A percentile compares a stretch with the other conserved stretches of the same genome.
Conservation (phyloP, 306 rosid species). For the Quercus bicolor region DNA sequence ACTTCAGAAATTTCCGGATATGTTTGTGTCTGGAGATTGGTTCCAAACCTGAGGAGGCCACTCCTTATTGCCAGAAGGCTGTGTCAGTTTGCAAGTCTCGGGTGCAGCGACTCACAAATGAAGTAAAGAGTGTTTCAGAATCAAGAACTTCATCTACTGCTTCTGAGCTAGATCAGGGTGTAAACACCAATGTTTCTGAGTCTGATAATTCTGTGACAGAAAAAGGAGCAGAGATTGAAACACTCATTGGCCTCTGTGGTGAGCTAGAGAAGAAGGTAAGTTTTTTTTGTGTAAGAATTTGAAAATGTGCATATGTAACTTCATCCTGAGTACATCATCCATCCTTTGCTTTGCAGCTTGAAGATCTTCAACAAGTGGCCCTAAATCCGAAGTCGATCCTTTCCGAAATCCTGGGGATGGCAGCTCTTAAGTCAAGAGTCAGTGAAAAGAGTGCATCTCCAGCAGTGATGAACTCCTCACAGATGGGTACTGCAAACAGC, state of each 20-base stretch:
- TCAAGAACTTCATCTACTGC: slow-evolving; percentile 37
- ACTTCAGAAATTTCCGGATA: slow-evolving; percentile 73
- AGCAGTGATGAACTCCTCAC: slow-evolving; percentile 49
- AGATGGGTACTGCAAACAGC: slow-evolving; percentile 52
- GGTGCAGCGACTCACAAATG: slow-evolving; percentile 53
- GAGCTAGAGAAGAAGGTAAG: slow-evolving; percentile 92
- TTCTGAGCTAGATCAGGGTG: slow-evolving; percentile 40
- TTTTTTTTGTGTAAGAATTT: not conserved
- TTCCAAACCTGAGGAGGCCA: slow-evolving; percentile 79
- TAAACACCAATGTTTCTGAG: slow-evolving; percentile 24
- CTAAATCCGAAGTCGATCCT: slow-evolving; percentile 74
- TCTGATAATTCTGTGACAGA: slow-evolving; percentile 39
- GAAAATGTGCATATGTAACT: not conserved
- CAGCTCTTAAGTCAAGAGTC: slow-evolving; percentile 49
- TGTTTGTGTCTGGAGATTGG: slow-evolving; percentile 88
- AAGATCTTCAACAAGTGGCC: slow-evolving; percentile 79
- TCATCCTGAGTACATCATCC: slow-evolving; percentile 6
- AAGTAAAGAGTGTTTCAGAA: slow-evolving; percentile 49
- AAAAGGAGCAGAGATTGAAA: slow-evolving; percentile 79
- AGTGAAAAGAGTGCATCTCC: slow-evolving; percentile 42
- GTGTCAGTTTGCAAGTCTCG: slow-evolving; percentile 73
- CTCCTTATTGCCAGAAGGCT: slow-evolving; percentile 71
- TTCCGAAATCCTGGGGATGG: slow-evolving; percentile 65
- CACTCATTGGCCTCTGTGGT: slow-evolving; percentile 64
- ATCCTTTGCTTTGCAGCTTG: slow-evolving; percentile 64